Base-by-base conservation (phyloP, 768 basidiomycete genomes). In the Atractiella rhizophila region DNA sequence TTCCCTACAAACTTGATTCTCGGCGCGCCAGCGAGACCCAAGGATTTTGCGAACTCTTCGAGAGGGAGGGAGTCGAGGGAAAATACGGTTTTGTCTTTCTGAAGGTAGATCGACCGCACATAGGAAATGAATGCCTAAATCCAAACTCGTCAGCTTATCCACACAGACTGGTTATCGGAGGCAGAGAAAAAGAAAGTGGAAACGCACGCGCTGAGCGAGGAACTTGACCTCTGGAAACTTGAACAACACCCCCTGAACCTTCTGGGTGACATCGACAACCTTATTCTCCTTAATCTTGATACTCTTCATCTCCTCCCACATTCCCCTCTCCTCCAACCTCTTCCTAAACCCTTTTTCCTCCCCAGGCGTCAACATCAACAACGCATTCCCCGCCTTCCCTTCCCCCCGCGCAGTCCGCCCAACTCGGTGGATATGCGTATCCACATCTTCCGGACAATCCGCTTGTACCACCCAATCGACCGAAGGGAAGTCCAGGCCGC, bases 211-310 rank as follows among this genome's bases (percentile, higher is more conserved):
- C 57, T 96, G 88, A 9, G 76, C 91, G 9, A 98, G 69, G 57
- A 94, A 91, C 57, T 96, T 98, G 60, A 94, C 74, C 58, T 98
- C 85, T 0, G 85, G 80, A 44, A 86, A 83, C 61, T 83, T 73
- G 62, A 96, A 98, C 0, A 78, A 76, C 28, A 91, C 68, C 40
- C 72, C 81, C 59, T 98, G 91, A 33, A 96, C 64, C 57, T 85
- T 77, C 48, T 79, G 79, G 54, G 74, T 72, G 48, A 67, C 72
- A 52, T 52, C 48, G 8, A 74, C 71, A 33, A 77, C 77, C 63
- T 86, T 91, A 60, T 76, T 85, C 36, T 69, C 64, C 50, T 74
- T 73, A 48, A 86, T 75, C 59, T 88, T 91, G 61, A 88, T 85
- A 56, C 72, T 73, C 50, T 56, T 57, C 18, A 60, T 55, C 27